Evolutionary conservation across 1,284 basidiomycete species (phyloP).

Genomic region (Athelia psychrophila): DNA sequence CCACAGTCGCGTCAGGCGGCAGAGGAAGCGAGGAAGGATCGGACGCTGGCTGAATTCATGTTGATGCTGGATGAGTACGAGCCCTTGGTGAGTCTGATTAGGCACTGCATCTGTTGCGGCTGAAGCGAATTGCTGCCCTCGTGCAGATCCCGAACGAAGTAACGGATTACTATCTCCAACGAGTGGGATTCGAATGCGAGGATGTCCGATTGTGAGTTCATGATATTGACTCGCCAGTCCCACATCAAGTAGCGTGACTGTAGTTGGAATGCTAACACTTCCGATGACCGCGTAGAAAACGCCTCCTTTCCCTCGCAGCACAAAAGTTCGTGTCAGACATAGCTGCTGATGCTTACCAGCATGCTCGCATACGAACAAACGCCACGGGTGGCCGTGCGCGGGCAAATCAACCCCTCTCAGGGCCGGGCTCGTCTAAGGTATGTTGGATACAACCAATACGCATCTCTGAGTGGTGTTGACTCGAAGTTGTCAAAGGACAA

Average conservation of each 20-base stretch:
- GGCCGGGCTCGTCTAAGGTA: conserved; percentile 64
- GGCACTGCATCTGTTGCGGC: background rate
- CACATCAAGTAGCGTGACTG: conserved; percentile 1
- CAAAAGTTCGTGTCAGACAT: conserved; percentile 99
- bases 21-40: conserved; percentile 85
- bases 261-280: conserved; percentile 2
- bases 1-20: conserved; percentile 64
- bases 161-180: conserved; percentile 96
- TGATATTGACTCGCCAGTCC: too few relatives aligned
- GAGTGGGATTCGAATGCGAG: conserved; percentile 94
- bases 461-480: background rate
- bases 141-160: conserved; percentile 98
- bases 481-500: conserved; percentile 61
- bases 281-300: conserved; percentile 59
- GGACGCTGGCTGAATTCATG: conserved; percentile 92
- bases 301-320: conserved; percentile 91
- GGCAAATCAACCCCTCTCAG: conserved; percentile 49
- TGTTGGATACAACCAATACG: conserved; percentile 10
- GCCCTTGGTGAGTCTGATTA: conserved; percentile 70
- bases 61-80: conserved; percentile 97
- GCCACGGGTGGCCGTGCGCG: conserved; percentile 68
- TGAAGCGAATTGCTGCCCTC: background rate
- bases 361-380: conserved; percentile 91
- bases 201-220: conserved; percentile 84
- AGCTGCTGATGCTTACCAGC: conserved; percentile 95